Percentiles rank a stretch among this genome's conserved stretches.
phyloP scores from a whole-genome alignment of 352 stramenopile species.

The Thalassiosira mediterranea region DNA sequence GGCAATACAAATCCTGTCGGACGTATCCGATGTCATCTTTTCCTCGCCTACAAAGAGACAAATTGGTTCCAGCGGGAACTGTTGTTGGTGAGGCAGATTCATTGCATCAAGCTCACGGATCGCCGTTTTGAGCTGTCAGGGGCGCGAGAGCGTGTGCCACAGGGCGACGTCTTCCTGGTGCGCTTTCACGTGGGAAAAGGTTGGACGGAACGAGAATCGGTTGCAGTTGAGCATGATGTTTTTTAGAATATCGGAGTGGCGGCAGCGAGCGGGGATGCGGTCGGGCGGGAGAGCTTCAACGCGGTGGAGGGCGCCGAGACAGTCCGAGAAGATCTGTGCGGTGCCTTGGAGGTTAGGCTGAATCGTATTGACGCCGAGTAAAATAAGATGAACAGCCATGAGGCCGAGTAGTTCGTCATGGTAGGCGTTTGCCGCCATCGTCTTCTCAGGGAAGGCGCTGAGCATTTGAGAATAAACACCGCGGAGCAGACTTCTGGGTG shows the following conservation, averaged over 20 bases:
- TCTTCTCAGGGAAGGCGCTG: slow-evolving; percentile 2
- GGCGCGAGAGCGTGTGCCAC: slow-evolving; percentile 3
- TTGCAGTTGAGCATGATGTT: slow-evolving; percentile 30
- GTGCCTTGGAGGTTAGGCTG: not conserved
- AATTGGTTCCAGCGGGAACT: slow-evolving; percentile 6
- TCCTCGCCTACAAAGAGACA: slow-evolving; percentile 3
- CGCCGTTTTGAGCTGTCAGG: slow-evolving; percentile 24
- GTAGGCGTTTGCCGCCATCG: slow-evolving; percentile 8
- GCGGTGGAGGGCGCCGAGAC: slow-evolving; percentile 18
- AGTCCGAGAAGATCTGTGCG: slow-evolving; percentile 10
- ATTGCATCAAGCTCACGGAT: not conserved
- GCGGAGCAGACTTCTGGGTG: not conserved
- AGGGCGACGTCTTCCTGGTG: slow-evolving; percentile 20
- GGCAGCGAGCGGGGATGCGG: slow-evolving; percentile 9
- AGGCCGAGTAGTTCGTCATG: slow-evolving; percentile 22
- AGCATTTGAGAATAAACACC: slow-evolving; percentile 8
- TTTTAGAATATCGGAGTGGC: slow-evolving; percentile 31
- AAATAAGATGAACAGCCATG: slow-evolving; percentile 28
- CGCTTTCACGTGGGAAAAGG: slow-evolving; percentile 17
- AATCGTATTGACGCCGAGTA: slow-evolving; percentile 11
- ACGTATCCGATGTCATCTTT: slow-evolving; percentile 19
- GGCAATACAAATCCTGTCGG: not conserved
- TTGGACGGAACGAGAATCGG: not conserved
- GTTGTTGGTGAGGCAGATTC: not conserved
- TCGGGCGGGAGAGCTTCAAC: slow-evolving; percentile 7